Evolutionary conservation across 306 rosid genomes (phyloP).

Genomic region (Prunus campanulata): DNA sequence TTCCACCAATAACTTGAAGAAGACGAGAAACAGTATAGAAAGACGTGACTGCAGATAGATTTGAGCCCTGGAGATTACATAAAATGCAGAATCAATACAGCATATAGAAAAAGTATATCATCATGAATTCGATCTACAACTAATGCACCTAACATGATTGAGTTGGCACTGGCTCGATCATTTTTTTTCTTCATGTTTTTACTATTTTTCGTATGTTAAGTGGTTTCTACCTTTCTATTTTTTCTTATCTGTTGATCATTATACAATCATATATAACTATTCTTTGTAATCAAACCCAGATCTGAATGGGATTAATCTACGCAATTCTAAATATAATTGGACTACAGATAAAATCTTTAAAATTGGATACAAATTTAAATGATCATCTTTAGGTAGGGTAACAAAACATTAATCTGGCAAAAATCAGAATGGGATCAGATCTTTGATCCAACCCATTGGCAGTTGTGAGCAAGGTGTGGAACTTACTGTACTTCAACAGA

Average conservation of each 20-base stretch:
- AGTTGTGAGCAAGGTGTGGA: not conserved
- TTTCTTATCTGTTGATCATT: not conserved
- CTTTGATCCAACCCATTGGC: not conserved
- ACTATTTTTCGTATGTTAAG: not conserved
- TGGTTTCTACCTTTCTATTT: not conserved
- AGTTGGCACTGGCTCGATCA: not conserved
- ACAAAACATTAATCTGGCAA: not conserved
- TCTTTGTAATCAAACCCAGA: not conserved
- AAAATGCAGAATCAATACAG: constrained; percentile 28
- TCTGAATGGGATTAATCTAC: not conserved
- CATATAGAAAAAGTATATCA: constrained; percentile 12
- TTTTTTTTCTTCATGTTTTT: no score
- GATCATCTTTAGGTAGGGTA: not conserved
- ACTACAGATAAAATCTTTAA: not conserved
- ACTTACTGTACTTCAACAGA: not conserved
- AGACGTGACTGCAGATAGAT: constrained; percentile 55
- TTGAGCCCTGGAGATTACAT: constrained; percentile 48
- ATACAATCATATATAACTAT: not conserved
- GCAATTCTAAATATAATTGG: not conserved
- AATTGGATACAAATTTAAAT: not conserved
- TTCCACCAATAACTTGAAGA: constrained; percentile 82
- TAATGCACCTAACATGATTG: not conserved
- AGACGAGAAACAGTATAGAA: constrained; percentile 59
- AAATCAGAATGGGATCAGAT: not conserved
- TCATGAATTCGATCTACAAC: not conserved